A percentile compares a stretch with the other conserved stretches of the same genome.
These are phyloP conservation scores for Scytalidium sp. DNA, from an alignment of 2,329 filamentous ascomycete genomes.

Conservation along the genomic window DNA sequence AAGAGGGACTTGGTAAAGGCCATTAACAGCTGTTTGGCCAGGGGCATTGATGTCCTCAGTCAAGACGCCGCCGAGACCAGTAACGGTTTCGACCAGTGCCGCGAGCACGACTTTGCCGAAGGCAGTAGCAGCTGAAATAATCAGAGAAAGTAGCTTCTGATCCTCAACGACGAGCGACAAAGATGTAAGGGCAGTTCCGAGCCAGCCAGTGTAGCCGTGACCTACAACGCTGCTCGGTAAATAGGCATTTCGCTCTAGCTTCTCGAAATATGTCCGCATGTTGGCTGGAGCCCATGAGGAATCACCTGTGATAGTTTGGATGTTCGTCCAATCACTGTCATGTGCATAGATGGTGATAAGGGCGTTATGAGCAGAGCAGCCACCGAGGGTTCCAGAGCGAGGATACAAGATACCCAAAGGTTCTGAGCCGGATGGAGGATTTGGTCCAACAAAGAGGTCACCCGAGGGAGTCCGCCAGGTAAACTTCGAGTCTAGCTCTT, in stretches of 20 bases:
- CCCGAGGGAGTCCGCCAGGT: conserved; percentile 34
- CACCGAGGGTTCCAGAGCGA: conserved; percentile 21
- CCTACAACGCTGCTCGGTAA: conserved; percentile 5
- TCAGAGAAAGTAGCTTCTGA: conserved; percentile 9
- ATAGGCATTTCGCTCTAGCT: conserved; percentile 11
- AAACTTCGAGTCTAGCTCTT: conserved; percentile 45
- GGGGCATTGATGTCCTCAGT: conserved; percentile 21
- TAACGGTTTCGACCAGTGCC: no score
- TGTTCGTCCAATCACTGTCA: conserved; percentile 13
- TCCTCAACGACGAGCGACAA: conserved; percentile 12
- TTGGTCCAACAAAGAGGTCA: conserved; percentile 14
- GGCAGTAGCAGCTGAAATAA: conserved; percentile 12
- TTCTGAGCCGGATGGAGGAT: conserved; percentile 15
- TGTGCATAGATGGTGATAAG: conserved; percentile 11
- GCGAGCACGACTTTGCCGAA: no score
- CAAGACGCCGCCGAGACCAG: conserved; percentile 13
- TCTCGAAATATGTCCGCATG: conserved; percentile 20
- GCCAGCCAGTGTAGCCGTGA: conserved; percentile 21
- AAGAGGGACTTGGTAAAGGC: conserved; percentile 22
- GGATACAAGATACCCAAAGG: conserved; percentile 22
- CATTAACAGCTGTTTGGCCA: conserved; percentile 15
- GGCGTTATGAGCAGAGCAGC: conserved; percentile 16
- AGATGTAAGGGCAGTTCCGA: conserved; percentile 18
- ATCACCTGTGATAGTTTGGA: conserved; percentile 20
- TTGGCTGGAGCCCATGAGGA: conserved; percentile 16